Evolutionary conservation across 306 rosid genomes (phyloP), one percentile per base, ranked within the genome.

Genomic region (Medicago arabica): DNA sequence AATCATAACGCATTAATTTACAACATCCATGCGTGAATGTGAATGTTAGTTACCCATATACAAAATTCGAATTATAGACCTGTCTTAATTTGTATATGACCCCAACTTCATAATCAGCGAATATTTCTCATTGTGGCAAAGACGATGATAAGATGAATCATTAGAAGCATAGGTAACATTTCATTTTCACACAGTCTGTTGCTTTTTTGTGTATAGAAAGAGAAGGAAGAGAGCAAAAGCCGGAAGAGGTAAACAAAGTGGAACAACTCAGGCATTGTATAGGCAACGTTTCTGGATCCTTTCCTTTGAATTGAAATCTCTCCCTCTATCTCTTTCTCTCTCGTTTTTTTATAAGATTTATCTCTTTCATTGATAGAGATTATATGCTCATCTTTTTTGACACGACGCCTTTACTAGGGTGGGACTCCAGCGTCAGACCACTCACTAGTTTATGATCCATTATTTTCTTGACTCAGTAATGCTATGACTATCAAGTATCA

Each of bases 351-450:
- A 28, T 28, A 28, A 28, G 31, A 4, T 28, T 28, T 28, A 28
- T 18, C 10, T 9, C 3, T 18, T 16, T 19, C 38, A 34, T 34
- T 34, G 36, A 31, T 31, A 31, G 5, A 31, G 36, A 31, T 31
- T 31, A 31, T 31, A 31, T 31, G 38, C 38, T 34, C 38, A 5
- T 34, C 38, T 6, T 34, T 34, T 34, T 34, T 28, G 31, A 28
- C 31, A 28, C 31, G 31, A 28, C 31, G 31, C 31, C 31, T 28
- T 34, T 34, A 34, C 38, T 34, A 34, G n/a, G 3, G 61, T 77
- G 69, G 51, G 81, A 67, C 69, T 54, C 67, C 67, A 10, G 17
- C 80, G 43, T 65, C 43, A 75, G 73, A 64, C 66, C 73, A 75
- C 73, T 41, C 73, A 21, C 54, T 64, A 7, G 5, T 64, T 28